Percentiles rank a stretch among this genome's conserved stretches.
Evolutionary conservation across 2,329 filamentous ascomycete species (phyloP).

Genomic region (Calonectria naviculata): DNA sequence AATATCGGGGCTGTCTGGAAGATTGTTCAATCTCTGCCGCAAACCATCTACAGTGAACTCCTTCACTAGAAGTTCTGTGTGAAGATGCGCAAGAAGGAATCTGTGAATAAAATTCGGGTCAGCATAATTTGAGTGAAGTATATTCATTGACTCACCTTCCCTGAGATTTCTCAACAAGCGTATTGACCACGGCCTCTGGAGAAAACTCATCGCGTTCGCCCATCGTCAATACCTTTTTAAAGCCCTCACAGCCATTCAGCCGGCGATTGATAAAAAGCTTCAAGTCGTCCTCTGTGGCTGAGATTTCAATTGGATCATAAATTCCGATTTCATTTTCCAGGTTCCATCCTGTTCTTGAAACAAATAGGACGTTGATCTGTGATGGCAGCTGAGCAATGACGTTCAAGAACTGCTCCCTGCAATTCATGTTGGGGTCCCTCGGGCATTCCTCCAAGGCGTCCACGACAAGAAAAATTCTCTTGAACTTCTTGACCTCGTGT

Average conservation of each 20-base stretch:
- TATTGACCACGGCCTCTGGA: neutral
- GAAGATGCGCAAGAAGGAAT: conserved; percentile 12
- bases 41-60: neutral
- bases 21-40: neutral
- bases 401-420: neutral
- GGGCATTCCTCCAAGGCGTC: neutral
- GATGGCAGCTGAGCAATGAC: neutral
- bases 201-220: neutral
- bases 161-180: neutral
- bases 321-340: neutral
- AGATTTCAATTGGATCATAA: neutral
- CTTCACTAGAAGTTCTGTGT: neutral
- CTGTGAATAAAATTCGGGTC: neutral
- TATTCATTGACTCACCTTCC: neutral
- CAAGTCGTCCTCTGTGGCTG: neutral
- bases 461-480: neutral
- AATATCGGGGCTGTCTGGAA: neutral
- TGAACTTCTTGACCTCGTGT: neutral
- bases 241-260: neutral
- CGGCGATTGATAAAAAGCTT: neutral
- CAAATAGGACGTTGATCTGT: neutral
- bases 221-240: neutral
- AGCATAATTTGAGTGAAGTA: neutral
- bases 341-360: neutral
- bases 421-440: neutral